Conservation (phyloP, 441 rosid genomes). For the Corymbia calophylla region DNA sequence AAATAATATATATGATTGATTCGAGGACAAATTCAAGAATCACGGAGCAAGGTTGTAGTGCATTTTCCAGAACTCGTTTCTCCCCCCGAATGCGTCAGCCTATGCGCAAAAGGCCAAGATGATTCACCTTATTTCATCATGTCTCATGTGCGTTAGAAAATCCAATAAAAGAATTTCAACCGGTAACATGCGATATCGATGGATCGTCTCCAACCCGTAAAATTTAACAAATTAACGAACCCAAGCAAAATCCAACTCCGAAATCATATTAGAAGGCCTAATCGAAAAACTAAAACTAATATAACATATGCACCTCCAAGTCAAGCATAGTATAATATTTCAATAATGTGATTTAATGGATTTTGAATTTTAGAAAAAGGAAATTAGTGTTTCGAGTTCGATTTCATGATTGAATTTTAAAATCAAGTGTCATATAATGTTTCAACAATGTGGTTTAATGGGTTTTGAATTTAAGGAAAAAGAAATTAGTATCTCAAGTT, state of each 20-base stretch:
- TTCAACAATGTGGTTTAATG: background rate
- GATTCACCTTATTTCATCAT: background rate
- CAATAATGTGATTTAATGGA: too few relatives aligned
- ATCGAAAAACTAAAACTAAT: too few relatives aligned
- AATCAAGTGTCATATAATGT: background rate
- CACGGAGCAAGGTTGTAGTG: background rate
- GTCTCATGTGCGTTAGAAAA: background rate
- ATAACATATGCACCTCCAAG: too few relatives aligned
- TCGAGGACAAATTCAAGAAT: background rate
- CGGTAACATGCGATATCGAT: background rate
- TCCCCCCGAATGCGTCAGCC: background rate
- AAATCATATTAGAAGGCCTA: too few relatives aligned
- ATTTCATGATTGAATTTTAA: background rate
- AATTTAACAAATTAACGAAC: too few relatives aligned
- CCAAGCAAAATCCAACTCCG: background rate
- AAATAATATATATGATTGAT: background rate
- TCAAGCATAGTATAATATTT: background rate
- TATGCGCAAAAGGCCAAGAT: background rate
- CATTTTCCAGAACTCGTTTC: background rate
- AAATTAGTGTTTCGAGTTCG: background rate
- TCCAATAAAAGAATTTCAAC: too few relatives aligned
- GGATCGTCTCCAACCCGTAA: fast-evolving
- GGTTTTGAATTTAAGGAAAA: background rate
- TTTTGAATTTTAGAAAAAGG: too few relatives aligned
- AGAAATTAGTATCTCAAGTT: too few relatives aligned